Conservation (phyloP, 225 moss, liverwort and hornwort species). For the Neckera pumila region DNA sequence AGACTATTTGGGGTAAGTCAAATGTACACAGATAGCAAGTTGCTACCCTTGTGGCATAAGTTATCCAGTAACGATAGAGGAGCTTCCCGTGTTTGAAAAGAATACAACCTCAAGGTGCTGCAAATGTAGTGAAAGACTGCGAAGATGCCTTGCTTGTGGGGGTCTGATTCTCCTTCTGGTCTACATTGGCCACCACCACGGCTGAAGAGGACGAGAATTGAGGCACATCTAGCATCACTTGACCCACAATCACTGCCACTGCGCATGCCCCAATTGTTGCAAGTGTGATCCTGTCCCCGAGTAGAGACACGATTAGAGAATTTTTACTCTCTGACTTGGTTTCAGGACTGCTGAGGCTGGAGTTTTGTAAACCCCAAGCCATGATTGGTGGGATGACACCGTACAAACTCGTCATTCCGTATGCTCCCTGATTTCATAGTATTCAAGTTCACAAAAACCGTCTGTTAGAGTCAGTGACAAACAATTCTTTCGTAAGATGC, state of each 20-base stretch:
- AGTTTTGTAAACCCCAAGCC: conserved; percentile 28
- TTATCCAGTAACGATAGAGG: not conserved
- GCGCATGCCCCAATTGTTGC: conserved; percentile 24
- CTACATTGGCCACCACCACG: not conserved
- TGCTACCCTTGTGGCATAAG: not conserved
- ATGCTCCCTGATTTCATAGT: conserved; percentile 16
- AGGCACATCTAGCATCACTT: conserved; percentile 21
- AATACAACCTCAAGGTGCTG: conserved; percentile 1
- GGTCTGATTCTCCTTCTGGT: not conserved
- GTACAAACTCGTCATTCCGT: conserved; percentile 52
- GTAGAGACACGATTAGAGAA: not conserved
- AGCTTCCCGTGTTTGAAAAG: not conserved
- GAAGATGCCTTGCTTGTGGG: not conserved
- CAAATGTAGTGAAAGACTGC: not conserved
- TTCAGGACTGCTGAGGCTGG: not conserved
- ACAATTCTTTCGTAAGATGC: not conserved
- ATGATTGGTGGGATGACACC: conserved; percentile 47
- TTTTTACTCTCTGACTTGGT: not conserved
- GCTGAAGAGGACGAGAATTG: not conserved
- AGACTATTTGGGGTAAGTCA: not conserved
- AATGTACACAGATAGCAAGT: not conserved
- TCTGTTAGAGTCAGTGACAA: no score
- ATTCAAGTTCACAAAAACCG: not conserved
- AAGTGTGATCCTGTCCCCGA: conserved; percentile 17
- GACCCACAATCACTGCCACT: conserved; percentile 15